Conservation (phyloP, 805 yeast species). For the Pichia paraexigua region DNA sequence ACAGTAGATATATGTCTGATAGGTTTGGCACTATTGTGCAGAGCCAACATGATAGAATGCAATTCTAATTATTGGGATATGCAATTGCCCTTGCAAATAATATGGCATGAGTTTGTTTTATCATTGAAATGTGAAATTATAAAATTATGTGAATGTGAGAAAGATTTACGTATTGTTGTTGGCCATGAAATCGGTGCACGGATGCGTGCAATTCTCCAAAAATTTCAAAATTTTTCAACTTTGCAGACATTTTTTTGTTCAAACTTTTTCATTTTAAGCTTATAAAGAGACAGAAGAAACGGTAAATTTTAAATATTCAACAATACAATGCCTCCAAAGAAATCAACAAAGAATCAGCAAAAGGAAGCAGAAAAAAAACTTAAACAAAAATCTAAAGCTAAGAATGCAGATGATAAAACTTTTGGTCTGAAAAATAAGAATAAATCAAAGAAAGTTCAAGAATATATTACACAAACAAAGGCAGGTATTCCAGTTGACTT, state of each 20-base stretch:
- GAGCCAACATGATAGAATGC: background rate
- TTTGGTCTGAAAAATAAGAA: slow-evolving; percentile 95
- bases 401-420: slow-evolving; percentile 74
- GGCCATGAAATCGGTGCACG: background rate
- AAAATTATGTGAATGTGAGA: too few species aligned
- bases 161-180: too few species aligned
- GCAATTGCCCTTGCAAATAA: background rate
- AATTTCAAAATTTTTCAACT: background rate
- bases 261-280: background rate
- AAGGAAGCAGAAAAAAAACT: slow-evolving; percentile 56
- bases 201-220: background rate
- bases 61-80: background rate
- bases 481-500: slow-evolving; percentile 43
- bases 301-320: too few species aligned
- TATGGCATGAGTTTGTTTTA: too few species aligned
- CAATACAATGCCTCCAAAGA: slow-evolving; percentile 44
- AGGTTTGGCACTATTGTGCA: background rate
- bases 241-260: background rate
- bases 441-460: slow-evolving; percentile 86
- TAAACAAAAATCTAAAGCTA: slow-evolving; percentile 48
- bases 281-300: background rate
- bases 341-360: slow-evolving; percentile 37
- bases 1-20: background rate
- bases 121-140: background rate
- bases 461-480: slow-evolving; percentile 59